A percentile compares a stretch with the other conserved stretches of the same genome.
Conservation (phyloP, 768 basidiomycete genomes). For the Clitopilus passeckerianus region DNA sequence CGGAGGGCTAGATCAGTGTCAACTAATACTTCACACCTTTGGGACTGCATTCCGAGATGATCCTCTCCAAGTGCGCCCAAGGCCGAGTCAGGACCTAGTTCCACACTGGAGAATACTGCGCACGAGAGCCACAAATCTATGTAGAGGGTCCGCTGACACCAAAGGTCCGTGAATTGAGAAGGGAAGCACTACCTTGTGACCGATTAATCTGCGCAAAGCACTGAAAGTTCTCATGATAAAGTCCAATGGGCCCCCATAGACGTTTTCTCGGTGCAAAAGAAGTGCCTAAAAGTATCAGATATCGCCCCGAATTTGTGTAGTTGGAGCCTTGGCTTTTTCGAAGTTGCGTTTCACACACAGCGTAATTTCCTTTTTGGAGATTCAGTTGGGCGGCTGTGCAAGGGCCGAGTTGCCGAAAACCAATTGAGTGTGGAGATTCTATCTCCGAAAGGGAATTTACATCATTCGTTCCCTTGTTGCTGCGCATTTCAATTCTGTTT, state of each 20-base stretch:
- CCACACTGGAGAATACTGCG: neutral
- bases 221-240: neutral
- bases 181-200: neutral
- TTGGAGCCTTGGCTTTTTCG: neutral
- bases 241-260: neutral
- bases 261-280: no score
- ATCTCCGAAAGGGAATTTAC: neutral
- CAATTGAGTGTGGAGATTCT: neutral
- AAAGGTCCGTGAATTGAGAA: neutral
- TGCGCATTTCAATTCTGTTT: neutral
- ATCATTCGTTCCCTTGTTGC: neutral
- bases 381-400: neutral
- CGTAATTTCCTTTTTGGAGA: neutral
- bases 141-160: neutral
- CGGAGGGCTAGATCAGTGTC: neutral
- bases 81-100: neutral
- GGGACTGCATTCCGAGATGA: neutral
- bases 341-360: neutral
- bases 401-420: neutral
- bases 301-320: no score
- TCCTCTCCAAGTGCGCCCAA: neutral
- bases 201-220: neutral
- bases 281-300: no score
- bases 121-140: neutral
- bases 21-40: neutral